Conservation (phyloP, 345 rosid genomes). For the Populus euphratica region DNA sequence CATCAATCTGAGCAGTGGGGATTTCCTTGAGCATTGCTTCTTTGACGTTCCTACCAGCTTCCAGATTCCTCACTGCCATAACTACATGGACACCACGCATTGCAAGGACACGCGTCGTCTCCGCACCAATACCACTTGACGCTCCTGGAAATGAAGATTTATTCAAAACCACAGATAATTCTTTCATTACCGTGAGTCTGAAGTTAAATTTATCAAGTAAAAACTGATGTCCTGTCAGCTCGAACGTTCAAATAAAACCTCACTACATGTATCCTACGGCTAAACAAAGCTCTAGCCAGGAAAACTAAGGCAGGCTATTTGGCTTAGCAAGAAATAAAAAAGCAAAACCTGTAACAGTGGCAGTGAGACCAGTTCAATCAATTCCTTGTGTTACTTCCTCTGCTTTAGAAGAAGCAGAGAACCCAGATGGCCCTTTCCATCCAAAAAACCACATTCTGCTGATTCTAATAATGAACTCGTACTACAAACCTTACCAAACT, state of each 20-base stretch:
- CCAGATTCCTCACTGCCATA: slow-evolving; percentile 11
- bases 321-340: background rate
- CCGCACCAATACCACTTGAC: slow-evolving; percentile 39
- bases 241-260: too few species aligned
- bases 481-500: too few species aligned
- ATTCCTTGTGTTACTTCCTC: slow-evolving; percentile 43
- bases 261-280: too few species aligned
- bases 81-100: slow-evolving; percentile 3
- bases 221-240: too few species aligned
- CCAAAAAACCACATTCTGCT: slow-evolving; percentile 22
- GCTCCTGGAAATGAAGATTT: slow-evolving; percentile 30
- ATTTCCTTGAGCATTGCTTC: slow-evolving; percentile 20
- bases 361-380: slow-evolving; percentile 45
- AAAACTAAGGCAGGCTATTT: too few species aligned
- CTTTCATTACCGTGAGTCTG: too few species aligned
- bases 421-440: slow-evolving; percentile 37
- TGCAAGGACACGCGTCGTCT: slow-evolving; percentile 26
- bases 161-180: background rate
- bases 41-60: slow-evolving; percentile 12
- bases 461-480: too few species aligned
- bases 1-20: slow-evolving; percentile 21
- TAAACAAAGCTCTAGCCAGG: too few species aligned
- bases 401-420: slow-evolving; percentile 36
- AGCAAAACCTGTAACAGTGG: slow-evolving; percentile 39
- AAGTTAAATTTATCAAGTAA: too few species aligned